A percentile compares a stretch with the other conserved stretches of the same genome.
These are phyloP conservation scores for Pythium monospermum DNA, from an alignment of 352 stramenopile genomes.

Conservation along the genomic window DNA sequence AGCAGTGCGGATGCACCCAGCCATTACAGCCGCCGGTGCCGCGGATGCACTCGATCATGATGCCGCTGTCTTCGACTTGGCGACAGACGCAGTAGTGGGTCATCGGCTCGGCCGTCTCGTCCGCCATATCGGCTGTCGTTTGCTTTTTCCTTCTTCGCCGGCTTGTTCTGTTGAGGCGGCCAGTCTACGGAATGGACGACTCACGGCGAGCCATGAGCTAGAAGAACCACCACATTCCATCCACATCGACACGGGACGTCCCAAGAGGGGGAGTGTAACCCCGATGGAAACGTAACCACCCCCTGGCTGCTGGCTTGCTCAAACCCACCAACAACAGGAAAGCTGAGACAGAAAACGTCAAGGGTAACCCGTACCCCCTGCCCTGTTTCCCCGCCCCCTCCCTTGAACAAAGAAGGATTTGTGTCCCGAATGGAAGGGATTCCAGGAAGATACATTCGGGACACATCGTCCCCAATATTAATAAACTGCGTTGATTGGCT, in stretches of 20 bases:
- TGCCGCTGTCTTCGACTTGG: constrained; percentile 73
- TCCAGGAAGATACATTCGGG: background rate
- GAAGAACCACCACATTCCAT: constrained; percentile 11
- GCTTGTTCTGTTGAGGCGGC: too few relatives aligned
- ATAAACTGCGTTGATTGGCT: constrained; percentile 11
- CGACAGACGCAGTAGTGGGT: constrained; percentile 84
- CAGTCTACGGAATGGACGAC: constrained; percentile 8
- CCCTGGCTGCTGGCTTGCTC: background rate
- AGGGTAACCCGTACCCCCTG: background rate
- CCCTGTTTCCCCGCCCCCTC: background rate
- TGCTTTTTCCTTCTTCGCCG: background rate
- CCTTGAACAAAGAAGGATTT: too few relatives aligned
- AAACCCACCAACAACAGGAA: too few relatives aligned
- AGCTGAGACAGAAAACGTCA: background rate
- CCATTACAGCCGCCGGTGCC: constrained; percentile 86
- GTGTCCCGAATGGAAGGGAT: background rate
- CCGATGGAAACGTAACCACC: constrained; percentile 3
- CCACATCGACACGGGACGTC: constrained; percentile 5
- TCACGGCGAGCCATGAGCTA: constrained; percentile 16
- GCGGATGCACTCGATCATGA: constrained; percentile 93
- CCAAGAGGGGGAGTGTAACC: constrained; percentile 8
- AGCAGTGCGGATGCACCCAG: constrained; percentile 88
- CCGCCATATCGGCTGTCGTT: constrained; percentile 29
- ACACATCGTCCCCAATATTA: background rate
- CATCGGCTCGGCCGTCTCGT: constrained; percentile 17